Evolutionary conservation across 139 green algal genomes (phyloP), one percentile per base, ranked within the genome.

Genomic region (Spirogloea muscicola): DNA sequence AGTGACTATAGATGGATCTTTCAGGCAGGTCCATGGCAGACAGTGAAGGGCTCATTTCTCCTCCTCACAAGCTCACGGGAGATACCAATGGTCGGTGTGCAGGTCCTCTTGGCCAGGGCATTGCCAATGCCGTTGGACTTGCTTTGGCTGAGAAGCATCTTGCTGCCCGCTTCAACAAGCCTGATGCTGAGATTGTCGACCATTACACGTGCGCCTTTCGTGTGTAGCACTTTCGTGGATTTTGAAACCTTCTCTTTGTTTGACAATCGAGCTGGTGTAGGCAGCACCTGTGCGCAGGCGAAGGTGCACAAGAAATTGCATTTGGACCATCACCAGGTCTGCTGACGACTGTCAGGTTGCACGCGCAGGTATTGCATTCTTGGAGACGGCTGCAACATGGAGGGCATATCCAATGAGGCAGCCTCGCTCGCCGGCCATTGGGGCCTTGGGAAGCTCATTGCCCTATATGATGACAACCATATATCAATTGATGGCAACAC

Each of bases 401-500:
- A 99, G 92, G 94, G 94, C 68, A 92, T 99, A 81, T 96, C 91
- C 72, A 94, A 91, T 73, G 94, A 99, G 92, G 93, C 91, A 57
- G 91, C 78, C 73, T 98, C 94, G 57, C 84, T 99, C 65, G 94
- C 94, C 3, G 94, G 92, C 66, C 94, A 99, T 87, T 97, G 91
- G 93, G 94, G 92, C 72, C 91, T 99, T 67, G 92, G 92, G 91
- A 99, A 99, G 94, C 90, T 99, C 25, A 98, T 99, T 84, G 89
- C 86, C 13, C 84, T 99, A 60, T 99, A 98, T 86, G 94, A 99
- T 72, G 94, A 99, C 91, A 99, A 99, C 94, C 87, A 92, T 58
- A 98, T 98, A 86, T 97, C 93, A 81, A 98, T 98, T 66, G 94
- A 99, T 72, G 94, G 94, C 63, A 85, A 96, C 90, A 97, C 94